A percentile compares a stretch with the other conserved stretches of the same genome.
These are phyloP conservation scores for Penicillium crustosum DNA, from an alignment of 2,329 filamentous ascomycete species.

Conservation along the genomic window DNA sequence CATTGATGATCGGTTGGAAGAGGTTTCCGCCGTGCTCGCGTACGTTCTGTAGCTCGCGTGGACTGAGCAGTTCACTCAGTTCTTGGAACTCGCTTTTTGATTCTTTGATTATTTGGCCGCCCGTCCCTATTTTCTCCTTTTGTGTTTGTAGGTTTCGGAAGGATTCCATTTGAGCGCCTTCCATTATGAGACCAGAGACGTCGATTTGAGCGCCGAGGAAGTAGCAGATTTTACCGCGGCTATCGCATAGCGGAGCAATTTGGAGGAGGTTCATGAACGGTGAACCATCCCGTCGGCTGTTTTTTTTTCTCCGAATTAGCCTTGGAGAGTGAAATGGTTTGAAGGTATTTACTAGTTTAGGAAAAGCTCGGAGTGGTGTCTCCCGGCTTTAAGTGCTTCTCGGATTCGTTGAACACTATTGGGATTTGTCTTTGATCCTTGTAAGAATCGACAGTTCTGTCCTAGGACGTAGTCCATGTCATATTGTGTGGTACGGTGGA, in stretches of 20 bases:
- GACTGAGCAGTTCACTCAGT: conserved; percentile 68
- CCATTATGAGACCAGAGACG: conserved; percentile 66
- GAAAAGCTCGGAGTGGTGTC: conserved; percentile 71
- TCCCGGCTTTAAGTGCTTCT: conserved; percentile 61
- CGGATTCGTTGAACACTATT: conserved; percentile 63
- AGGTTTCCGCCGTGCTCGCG: conserved; percentile 60
- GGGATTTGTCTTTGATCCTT: conserved; percentile 69
- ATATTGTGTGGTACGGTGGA: conserved; percentile 72
- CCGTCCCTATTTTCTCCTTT: conserved; percentile 22
- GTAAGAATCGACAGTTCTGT: conserved; percentile 75
- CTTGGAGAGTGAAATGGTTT: background rate
- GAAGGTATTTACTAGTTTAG: conserved; percentile 63
- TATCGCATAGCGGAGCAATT: conserved; percentile 68
- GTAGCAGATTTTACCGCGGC: conserved; percentile 64
- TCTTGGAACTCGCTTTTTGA: conserved; percentile 63
- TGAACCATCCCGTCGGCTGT: conserved; percentile 66
- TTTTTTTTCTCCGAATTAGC: background rate
- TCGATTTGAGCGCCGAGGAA: conserved; percentile 73
- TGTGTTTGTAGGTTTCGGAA: conserved; percentile 50
- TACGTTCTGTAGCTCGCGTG: conserved; percentile 64
- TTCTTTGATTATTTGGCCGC: conserved; percentile 21
- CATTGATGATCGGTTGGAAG: conserved; percentile 26
- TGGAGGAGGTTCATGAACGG: conserved; percentile 75
- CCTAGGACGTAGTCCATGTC: conserved; percentile 71
- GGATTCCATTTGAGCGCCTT: conserved; percentile 64